phyloP scores from a whole-genome alignment of 1,284 basidiomycete species.

The Apiotrichum montevideense region DNA sequence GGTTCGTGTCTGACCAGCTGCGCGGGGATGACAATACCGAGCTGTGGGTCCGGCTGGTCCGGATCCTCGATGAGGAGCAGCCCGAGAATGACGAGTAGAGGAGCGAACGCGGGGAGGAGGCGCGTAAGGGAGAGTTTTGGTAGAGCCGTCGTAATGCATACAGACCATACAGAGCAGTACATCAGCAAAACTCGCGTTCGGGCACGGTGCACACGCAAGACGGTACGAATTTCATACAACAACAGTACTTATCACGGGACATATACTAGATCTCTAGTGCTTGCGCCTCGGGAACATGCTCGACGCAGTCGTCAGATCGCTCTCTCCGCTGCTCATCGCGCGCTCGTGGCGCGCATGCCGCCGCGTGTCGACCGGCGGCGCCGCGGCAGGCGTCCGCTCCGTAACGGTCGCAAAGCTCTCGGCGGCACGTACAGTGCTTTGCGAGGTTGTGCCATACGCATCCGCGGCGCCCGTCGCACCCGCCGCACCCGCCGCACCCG shows the following conservation, averaged over 20 bases:
- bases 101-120: too few relatives aligned
- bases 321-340: conserved; percentile 8
- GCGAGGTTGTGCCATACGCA: conserved; percentile 5
- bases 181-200: too few relatives aligned
- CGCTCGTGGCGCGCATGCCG: conserved; percentile 5
- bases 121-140: not conserved
- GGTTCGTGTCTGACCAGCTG: conserved; percentile 83
- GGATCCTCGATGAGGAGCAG: conserved; percentile 87
- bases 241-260: conserved; percentile 1
- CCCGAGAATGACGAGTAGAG: conserved; percentile 47
- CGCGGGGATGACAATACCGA: conserved; percentile 92
- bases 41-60: conserved; percentile 80
- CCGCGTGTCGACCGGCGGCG: not conserved
- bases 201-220: not conserved
- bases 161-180: too few relatives aligned
- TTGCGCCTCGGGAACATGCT: not conserved
- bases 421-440: conserved; percentile 19
- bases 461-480: not conserved
- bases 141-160: not conserved
- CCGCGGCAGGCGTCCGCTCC: conserved; percentile 15
- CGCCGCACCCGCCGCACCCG: not conserved
- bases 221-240: conserved; percentile 12
- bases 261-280: not conserved
- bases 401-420: conserved; percentile 21
- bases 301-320: conserved; percentile 15